Evolutionary conservation across 1,284 basidiomycete genomes (phyloP), one percentile per base, ranked within the genome.

Genomic region (Marasmius fiardii): DNA sequence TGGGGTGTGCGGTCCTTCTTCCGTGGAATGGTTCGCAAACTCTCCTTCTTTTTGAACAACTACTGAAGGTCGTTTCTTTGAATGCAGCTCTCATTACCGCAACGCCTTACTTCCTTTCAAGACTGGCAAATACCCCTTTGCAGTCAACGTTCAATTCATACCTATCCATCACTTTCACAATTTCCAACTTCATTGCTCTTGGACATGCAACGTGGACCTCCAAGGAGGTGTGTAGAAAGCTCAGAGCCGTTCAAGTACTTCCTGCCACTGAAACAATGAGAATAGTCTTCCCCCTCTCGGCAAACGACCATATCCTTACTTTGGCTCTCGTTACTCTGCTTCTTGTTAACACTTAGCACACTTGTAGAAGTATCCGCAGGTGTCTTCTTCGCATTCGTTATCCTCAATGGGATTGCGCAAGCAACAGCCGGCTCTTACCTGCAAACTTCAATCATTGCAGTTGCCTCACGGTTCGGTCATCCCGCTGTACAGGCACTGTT

Each of bases 21-120:
- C 86, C 89, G 52, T 92, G 90, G 90, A 91, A 92, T 67, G 88
- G 89, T 90, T 62, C 62, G 78, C 69, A 26, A 28, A 10, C 51
- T 44, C 21, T 43, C 53, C 10, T 48, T 44, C 51, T 21, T 34
- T 16, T 20, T n/a, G 43, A 55, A 51, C 56, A 18, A 58, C 37
- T 55, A 35, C 55, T 44, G 34, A 58, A 24, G 56, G 33, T 37
- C 20, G n/a, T 41, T n/a, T 41, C 5, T 47, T 31, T 33, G 8
- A 55, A 16, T 56, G n/a, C n/a, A 92, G 89, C 81, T 1, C 73
- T 91, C 65, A 90, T 92, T 31, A 92, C 88, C 8, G 89, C 85
- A 0, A 86, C 81, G 33, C 83, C 89, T 0, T 92, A 84, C 68
- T 92, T 92, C 68, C 65, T 88, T 43, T 81, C 86, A 4, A 76